phyloP scores from a whole-genome alignment of 352 stramenopile genomes.

The Phytophthora ohioensis region DNA sequence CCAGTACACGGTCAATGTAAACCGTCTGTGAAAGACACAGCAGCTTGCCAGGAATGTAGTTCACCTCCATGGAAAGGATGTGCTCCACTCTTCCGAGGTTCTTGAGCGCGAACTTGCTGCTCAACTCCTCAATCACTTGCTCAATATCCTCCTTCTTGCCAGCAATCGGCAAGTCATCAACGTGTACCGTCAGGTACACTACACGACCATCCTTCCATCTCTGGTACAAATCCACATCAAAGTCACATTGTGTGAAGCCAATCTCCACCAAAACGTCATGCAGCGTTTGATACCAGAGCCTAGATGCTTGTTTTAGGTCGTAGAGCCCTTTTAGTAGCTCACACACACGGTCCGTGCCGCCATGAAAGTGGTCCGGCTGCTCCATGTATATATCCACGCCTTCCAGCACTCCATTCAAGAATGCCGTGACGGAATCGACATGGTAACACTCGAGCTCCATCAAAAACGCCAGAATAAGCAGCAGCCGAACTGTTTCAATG shows the following conservation, averaged over 20 bases:
- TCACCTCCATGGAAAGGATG: constrained; percentile 1
- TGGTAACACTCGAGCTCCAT: constrained; percentile 1
- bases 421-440: constrained; percentile 12
- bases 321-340: constrained; percentile 3
- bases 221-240: constrained; percentile 2
- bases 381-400: constrained; percentile 15
- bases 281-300: not conserved
- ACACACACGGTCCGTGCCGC: not conserved
- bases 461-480: constrained; percentile 1
- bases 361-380: constrained; percentile 7
- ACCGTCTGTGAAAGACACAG: constrained; percentile 9
- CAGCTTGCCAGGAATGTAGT: not conserved
- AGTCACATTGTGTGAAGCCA: not conserved
- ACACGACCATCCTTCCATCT: not conserved
- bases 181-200: not conserved
- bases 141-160: constrained; percentile 1
- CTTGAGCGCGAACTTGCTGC: constrained; percentile 4
- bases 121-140: not conserved
- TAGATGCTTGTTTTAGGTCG: not conserved
- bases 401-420: constrained; percentile 8
- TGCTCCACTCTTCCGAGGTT: constrained; percentile 11
- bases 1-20: constrained; percentile 3
- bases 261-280: not conserved
- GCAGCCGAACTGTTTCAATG: not conserved
- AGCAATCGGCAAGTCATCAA: not conserved